These are phyloP conservation scores for Thelonectria rubi DNA, from an alignment of 2,329 filamentous ascomycete genomes.

Conservation along the genomic window DNA sequence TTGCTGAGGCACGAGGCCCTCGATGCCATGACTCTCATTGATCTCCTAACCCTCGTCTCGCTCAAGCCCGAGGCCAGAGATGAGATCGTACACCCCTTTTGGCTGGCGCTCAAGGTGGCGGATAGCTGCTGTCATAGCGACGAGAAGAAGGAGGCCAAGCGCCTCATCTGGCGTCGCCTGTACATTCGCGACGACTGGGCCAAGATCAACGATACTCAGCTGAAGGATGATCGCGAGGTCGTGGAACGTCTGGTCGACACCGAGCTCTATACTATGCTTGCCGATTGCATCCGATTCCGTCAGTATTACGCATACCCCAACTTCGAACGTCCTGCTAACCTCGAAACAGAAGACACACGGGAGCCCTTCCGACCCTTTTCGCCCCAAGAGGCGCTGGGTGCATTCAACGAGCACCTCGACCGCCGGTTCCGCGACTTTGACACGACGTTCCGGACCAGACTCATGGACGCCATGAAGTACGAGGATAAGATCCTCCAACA, in stretches of 20 bases:
- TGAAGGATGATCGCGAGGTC: conserved; percentile 76
- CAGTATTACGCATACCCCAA: conserved; percentile 47
- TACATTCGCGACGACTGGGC: conserved; percentile 88
- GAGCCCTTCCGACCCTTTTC: conserved; percentile 56
- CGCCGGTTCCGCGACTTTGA: conserved; percentile 68
- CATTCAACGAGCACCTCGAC: conserved; percentile 69
- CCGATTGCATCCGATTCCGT: conserved; percentile 72
- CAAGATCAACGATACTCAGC: conserved; percentile 77
- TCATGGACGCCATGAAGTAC: conserved; percentile 75
- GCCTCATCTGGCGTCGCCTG: conserved; percentile 85
- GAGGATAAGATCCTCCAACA: conserved; percentile 74
- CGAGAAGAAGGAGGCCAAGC: conserved; percentile 66
- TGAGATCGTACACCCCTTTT: conserved; percentile 75
- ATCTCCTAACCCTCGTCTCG: conserved; percentile 79
- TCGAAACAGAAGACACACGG: conserved; percentile 51
- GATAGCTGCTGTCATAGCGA: conserved; percentile 64
- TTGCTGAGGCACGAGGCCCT: conserved; percentile 78
- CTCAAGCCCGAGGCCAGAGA: conserved; percentile 58
- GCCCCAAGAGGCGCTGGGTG: conserved; percentile 65
- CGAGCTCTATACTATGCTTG: conserved; percentile 73
- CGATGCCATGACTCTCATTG: conserved; percentile 71
- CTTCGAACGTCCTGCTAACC: conserved; percentile 42
- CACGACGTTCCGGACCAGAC: conserved; percentile 70
- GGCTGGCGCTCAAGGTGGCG: conserved; percentile 72
- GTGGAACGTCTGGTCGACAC: conserved; percentile 71